These are phyloP conservation scores for Dipsacomyces acuminosporus DNA, from an alignment of 371 early-diverging fungal species.

Conservation along the genomic window DNA sequence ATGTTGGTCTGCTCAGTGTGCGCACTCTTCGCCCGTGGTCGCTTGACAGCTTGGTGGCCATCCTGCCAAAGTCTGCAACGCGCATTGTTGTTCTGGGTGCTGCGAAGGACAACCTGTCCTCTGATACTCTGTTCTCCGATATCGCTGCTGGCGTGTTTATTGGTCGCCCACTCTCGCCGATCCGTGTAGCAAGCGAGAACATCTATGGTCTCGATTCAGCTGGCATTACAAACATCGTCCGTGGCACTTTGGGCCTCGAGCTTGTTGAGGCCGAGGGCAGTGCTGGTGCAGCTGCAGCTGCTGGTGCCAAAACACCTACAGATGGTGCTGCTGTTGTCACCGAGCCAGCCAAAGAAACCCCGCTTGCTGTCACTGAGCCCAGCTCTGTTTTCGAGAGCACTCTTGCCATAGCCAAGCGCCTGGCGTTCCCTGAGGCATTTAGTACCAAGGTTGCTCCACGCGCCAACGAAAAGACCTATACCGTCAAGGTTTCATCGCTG, in stretches of 20 bases:
- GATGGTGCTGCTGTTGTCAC: conserved; percentile 16
- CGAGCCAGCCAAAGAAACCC: neutral
- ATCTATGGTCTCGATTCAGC: conserved; percentile 9
- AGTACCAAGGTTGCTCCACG: conserved; percentile 53
- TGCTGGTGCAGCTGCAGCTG: neutral
- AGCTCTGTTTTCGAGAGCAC: neutral
- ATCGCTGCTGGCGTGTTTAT: conserved; percentile 21
- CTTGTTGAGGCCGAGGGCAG: neutral
- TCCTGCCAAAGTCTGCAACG: conserved; percentile 59
- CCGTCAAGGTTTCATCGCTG: conserved; percentile 68
- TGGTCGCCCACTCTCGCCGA: conserved; percentile 4
- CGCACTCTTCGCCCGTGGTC: conserved; percentile 82
- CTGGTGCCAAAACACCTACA: conserved; percentile 4
- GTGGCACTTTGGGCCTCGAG: conserved; percentile 17
- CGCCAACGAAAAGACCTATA: conserved; percentile 60
- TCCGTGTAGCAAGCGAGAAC: conserved; percentile 12
- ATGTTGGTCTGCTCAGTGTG: conserved; percentile 66
- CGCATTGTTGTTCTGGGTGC: conserved; percentile 48
- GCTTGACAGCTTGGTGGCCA: conserved; percentile 59
- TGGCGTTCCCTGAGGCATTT: conserved; percentile 79
- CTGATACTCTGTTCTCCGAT: conserved; percentile 26
- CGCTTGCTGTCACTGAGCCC: conserved; percentile 15
- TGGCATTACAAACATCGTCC: conserved; percentile 6
- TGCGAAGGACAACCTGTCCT: conserved; percentile 13
- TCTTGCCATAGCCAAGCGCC: conserved; percentile 43